phyloP scores from a whole-genome alignment of 1,139 yeast species.

The Lodderomyces beijingensis region DNA sequence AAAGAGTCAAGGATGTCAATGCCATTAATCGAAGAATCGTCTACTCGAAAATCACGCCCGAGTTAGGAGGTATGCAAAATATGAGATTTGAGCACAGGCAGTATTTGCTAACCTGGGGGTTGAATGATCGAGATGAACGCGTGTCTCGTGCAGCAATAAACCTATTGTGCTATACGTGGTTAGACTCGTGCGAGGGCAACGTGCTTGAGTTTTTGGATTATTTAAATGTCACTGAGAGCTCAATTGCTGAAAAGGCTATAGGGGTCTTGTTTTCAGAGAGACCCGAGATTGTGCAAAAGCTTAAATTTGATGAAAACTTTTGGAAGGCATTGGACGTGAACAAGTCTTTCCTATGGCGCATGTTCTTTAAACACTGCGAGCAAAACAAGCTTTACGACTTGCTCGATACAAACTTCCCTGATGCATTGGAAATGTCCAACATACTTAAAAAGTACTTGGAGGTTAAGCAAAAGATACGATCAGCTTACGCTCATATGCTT shows the following conservation, averaged over 20 bases:
- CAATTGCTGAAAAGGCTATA: constrained; percentile 65
- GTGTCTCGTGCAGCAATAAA: constrained; percentile 72
- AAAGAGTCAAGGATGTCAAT: constrained; percentile 79
- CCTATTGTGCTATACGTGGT: constrained; percentile 72
- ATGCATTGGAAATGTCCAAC: constrained; percentile 66
- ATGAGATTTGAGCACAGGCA: constrained; percentile 59
- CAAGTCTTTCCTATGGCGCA: constrained; percentile 65
- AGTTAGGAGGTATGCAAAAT: constrained; percentile 62
- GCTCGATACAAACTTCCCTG: constrained; percentile 75
- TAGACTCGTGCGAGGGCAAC: constrained; percentile 63
- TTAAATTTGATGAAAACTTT: constrained; percentile 54
- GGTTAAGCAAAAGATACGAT: too few species aligned
- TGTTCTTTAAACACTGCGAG: constrained; percentile 62
- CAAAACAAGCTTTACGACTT: constrained; percentile 49
- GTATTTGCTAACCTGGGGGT: constrained; percentile 73
- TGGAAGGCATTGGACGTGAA: constrained; percentile 77
- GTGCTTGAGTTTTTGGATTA: constrained; percentile 67
- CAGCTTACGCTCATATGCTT: too few species aligned
- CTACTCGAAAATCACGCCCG: constrained; percentile 64
- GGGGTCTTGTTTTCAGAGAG: constrained; percentile 56
- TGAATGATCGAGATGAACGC: constrained; percentile 74
- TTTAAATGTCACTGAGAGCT: constrained; percentile 58
- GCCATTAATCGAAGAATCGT: constrained; percentile 68
- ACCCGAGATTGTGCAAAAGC: constrained; percentile 54
- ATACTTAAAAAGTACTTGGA: constrained; percentile 51